Base-by-base conservation (phyloP, 345 rosid species). In the Mercurialis annua region DNA sequence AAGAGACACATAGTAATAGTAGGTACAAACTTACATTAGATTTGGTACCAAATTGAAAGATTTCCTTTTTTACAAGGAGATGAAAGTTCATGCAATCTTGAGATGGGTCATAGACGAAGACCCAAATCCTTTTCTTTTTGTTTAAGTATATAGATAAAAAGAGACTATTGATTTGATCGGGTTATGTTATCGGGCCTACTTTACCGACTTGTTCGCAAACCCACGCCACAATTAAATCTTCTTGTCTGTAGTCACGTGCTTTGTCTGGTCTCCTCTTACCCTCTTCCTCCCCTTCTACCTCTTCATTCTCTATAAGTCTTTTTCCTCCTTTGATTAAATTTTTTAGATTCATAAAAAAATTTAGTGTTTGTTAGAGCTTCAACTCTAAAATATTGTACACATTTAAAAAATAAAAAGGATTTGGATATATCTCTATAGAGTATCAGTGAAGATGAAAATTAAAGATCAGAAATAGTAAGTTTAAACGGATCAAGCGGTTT, bases 21-120 rank as follows among this genome's bases (percentile, higher is more conserved):
- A 24, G 30, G 26, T 18, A 38, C 30, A 21, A 10, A 40, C 11
- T 40, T 2, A 10, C 17, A 36, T 20, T 16, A 53, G 31, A 52
- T 52, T 52, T 11, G 30, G 57, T 50, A 50, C 21, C 26, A 51
- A 21, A 51, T 8, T 51, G 56, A 51, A 51, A 51, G 56, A 51
- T 21, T 51, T 9, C n/a, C n/a, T n/a, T 7, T 50, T 18, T 36
- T 9, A 40, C 44, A 40, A 40, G 44, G 11, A 40, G 11, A 9
- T 15, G 26, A 50, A 5, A n/a, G n/a, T 50, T 48, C 52, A 48
- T 10, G 20, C 24, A 48, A 3, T n/a, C n/a, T 24, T n/a, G 24
- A 21, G 4, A 48, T 48, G 18, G 52, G n/a, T 48, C 24, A 17
- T 3, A 10, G 2, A 23, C 29, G 20, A 29, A 6, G 61, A 18